Evolutionary conservation across 202 grass and related monocot genomes (phyloP).

Genomic region (Thinopyrum obtusiflorum): DNA sequence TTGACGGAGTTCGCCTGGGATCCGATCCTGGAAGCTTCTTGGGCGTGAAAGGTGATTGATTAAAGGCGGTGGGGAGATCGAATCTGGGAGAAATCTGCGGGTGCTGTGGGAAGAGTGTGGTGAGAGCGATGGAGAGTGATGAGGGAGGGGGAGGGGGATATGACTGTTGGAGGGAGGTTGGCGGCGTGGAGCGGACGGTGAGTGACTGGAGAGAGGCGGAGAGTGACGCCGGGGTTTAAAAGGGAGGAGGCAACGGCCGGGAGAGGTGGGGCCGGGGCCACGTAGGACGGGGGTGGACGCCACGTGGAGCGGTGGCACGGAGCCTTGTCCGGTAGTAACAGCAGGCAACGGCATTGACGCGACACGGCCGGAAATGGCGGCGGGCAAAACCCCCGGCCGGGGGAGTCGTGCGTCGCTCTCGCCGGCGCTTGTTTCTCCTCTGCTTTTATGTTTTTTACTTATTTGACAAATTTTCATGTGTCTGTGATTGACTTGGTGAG

Average conservation of each 20-base stretch:
- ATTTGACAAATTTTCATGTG: too few species aligned
- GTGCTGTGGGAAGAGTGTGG: background rate
- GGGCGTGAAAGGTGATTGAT: background rate
- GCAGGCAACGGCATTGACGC: slow-evolving; percentile 25
- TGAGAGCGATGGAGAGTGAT: background rate
- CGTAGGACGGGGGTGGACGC: slow-evolving; percentile 30
- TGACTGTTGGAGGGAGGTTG: slow-evolving; percentile 38
- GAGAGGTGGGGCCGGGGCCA: slow-evolving; percentile 19
- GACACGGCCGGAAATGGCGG: background rate
- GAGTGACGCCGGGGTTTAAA: slow-evolving; percentile 35
- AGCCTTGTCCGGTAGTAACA: slow-evolving; percentile 14
- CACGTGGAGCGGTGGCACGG: slow-evolving; percentile 37
- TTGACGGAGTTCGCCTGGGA: background rate
- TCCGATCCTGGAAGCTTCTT: slow-evolving; percentile 27
- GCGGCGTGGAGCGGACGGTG: background rate
- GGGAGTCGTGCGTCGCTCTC: background rate
- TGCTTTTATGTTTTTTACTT: too few species aligned
- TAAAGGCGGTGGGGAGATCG: background rate
- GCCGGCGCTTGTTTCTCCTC: background rate
- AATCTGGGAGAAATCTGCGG: background rate
- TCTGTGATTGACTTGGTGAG: too few species aligned
- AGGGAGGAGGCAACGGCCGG: slow-evolving; percentile 24
- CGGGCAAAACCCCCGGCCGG: slow-evolving; percentile 11
- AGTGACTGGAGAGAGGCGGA: background rate
- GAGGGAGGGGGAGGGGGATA: background rate